A percentile compares a stretch with the other conserved stretches of the same genome.
Conservation (phyloP, 139 green algal genomes). For the Gonium pectorale region DNA sequence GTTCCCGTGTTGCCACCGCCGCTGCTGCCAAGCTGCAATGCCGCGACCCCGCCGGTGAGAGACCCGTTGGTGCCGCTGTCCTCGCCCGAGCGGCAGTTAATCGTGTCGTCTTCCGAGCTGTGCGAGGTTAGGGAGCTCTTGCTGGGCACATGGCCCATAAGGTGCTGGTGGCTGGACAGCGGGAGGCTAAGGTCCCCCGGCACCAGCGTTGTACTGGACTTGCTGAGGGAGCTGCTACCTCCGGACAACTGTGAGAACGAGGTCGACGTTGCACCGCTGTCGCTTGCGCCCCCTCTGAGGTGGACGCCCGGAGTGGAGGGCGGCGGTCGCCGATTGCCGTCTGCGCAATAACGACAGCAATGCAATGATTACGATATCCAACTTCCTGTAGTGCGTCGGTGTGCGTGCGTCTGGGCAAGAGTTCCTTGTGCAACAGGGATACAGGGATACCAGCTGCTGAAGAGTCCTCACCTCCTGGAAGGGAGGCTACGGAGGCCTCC, state of each 20-base stretch:
- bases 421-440: too few species aligned
- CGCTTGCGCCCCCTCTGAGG: too few species aligned
- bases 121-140: constrained; percentile 41
- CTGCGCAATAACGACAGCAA: too few species aligned
- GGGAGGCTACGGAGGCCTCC: neutral
- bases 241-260: neutral
- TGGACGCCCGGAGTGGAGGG: constrained; percentile 7
- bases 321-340: neutral
- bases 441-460: too few species aligned
- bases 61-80: constrained; percentile 19
- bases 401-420: too few species aligned
- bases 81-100: constrained; percentile 28
- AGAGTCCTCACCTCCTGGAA: too few species aligned
- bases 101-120: constrained; percentile 45
- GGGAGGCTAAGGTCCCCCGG: constrained; percentile 17
- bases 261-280: too few species aligned
- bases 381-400: too few species aligned
- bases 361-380: too few species aligned
- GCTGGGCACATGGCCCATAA: neutral
- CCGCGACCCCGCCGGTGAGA: neutral
- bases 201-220: constrained; percentile 18
- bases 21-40: neutral
- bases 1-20: constrained; percentile 19
- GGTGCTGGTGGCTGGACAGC: constrained; percentile 19
- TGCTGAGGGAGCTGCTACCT: constrained; percentile 21